A percentile compares a stretch with the other conserved stretches of the same genome.
These are phyloP conservation scores for Nelumbo lutea DNA, from an alignment of 164 flowering plant genomes.

Conservation along the genomic window DNA sequence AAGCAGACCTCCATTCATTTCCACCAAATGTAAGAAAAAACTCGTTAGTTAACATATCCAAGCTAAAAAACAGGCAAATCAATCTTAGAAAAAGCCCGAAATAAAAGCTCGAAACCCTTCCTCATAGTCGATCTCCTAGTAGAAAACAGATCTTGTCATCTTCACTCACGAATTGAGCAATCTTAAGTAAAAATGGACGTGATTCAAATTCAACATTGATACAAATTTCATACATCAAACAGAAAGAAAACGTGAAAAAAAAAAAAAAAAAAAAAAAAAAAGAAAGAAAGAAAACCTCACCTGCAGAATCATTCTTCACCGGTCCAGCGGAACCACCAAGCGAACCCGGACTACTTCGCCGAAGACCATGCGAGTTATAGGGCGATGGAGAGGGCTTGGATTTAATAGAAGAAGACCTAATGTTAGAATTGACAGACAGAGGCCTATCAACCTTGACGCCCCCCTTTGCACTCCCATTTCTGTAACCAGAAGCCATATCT, in stretches of 20 bases:
- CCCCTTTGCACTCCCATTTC: constrained; percentile 34
- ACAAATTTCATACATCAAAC: neutral
- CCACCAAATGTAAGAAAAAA: neutral
- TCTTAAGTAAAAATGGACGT: neutral
- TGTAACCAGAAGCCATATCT: constrained; percentile 29
- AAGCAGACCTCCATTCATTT: neutral
- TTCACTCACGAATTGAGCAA: constrained; percentile 6
- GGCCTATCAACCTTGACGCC: constrained; percentile 30
- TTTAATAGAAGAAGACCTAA: constrained; percentile 30
- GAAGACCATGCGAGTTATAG: constrained; percentile 21
- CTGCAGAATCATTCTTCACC: constrained; percentile 40
- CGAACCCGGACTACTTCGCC: constrained; percentile 41
- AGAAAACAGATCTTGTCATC: neutral
- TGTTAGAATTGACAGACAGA: constrained; percentile 24
- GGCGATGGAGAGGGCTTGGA: constrained; percentile 25
- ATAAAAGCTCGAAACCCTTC: neutral
- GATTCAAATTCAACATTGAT: too few species aligned
- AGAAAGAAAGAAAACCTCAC: constrained; percentile 22
- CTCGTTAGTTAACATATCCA: neutral
- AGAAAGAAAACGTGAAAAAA: constrained; percentile 3
- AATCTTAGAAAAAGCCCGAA: neutral
- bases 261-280: neutral
- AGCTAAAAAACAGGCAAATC: constrained; percentile 2
- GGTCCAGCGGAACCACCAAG: constrained; percentile 24
- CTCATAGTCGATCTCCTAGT: neutral